Percentiles rank a stretch among this genome's conserved stretches.
These are phyloP conservation scores for Ascochyta rabiei DNA, from an alignment of 2,329 filamentous ascomycete species.

Conservation along the genomic window DNA sequence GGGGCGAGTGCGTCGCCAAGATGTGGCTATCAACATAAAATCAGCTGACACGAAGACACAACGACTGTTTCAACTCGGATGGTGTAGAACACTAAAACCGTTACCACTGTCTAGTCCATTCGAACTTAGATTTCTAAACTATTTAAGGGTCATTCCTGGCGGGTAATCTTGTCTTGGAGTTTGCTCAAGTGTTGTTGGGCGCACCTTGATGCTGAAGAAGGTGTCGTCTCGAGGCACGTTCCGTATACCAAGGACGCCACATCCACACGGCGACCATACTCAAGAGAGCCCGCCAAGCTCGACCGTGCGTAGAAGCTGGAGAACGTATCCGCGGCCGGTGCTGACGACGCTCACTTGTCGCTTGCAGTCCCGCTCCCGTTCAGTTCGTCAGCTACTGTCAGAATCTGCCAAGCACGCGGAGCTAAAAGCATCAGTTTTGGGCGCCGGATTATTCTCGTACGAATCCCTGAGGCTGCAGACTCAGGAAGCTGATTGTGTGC, in stretches of 20 bases:
- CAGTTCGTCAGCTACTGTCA: background rate
- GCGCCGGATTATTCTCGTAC: slow-evolving; percentile 7
- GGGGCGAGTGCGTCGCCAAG: slow-evolving; percentile 9
- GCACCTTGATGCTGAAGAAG: slow-evolving; percentile 1
- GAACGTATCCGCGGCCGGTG: slow-evolving; percentile 16
- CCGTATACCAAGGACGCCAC: background rate
- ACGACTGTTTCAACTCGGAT: background rate
- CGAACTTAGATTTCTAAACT: background rate
- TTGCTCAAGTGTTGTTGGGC: background rate
- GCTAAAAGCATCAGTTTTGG: background rate
- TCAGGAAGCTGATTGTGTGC: background rate
- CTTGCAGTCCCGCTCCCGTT: background rate
- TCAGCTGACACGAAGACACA: background rate
- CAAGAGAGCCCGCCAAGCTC: slow-evolving; percentile 2
- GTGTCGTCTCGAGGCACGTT: slow-evolving; percentile 7
- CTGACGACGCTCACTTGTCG: background rate
- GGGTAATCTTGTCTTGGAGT: background rate
- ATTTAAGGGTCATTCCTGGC: background rate
- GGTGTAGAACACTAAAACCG: background rate
- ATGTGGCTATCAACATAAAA: background rate
- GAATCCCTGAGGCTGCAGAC: background rate
- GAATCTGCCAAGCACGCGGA: slow-evolving; percentile 1
- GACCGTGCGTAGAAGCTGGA: slow-evolving; percentile 1
- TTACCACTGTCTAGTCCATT: background rate
- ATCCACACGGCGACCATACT: slow-evolving; percentile 3